These are phyloP conservation scores for Bathelium albidoporum DNA, from an alignment of 495 filamentous ascomycete genomes.

Conservation along the genomic window DNA sequence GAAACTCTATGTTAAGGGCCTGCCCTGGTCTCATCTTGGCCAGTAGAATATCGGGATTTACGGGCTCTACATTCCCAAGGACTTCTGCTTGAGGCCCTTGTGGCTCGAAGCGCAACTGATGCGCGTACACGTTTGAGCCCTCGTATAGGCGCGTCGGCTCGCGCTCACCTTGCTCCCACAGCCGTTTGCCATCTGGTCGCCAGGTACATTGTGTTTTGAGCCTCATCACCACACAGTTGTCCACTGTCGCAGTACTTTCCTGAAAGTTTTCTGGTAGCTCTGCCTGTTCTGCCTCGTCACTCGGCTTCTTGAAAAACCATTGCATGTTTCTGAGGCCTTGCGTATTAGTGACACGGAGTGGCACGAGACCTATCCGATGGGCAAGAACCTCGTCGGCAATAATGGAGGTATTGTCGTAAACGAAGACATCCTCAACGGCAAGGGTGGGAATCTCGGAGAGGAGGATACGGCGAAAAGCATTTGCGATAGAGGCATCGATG, in stretches of 20 bases:
- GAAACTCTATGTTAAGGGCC: slow-evolving; percentile 68
- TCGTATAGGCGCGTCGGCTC: slow-evolving; percentile 77
- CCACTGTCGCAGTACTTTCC: slow-evolving; percentile 47
- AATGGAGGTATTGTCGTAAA: slow-evolving; percentile 90
- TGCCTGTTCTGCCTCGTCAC: slow-evolving; percentile 29
- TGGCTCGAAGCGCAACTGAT: slow-evolving; percentile 63
- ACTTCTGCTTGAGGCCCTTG: slow-evolving; percentile 59
- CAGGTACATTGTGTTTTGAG: slow-evolving; percentile 67
- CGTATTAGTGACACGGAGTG: slow-evolving; percentile 60
- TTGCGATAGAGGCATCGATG: slow-evolving; percentile 84
- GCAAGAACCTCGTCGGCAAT: slow-evolving; percentile 96
- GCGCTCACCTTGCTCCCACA: slow-evolving; percentile 43
- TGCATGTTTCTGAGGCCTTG: slow-evolving; percentile 68
- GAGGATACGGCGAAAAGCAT: slow-evolving; percentile 95
- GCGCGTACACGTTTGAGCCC: slow-evolving; percentile 79
- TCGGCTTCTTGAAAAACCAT: slow-evolving; percentile 55
- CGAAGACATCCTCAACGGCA: slow-evolving; percentile 84
- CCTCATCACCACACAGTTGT: slow-evolving; percentile 66
- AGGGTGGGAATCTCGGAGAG: slow-evolving; percentile 90
- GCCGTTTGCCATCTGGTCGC: slow-evolving; percentile 53
- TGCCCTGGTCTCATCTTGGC: slow-evolving; percentile 92
- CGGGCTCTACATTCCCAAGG: slow-evolving; percentile 51
- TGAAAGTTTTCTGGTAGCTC: slow-evolving; percentile 39
- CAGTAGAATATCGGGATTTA: slow-evolving; percentile 87
- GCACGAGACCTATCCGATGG: slow-evolving; percentile 79